Conservation (phyloP, 495 filamentous ascomycete genomes). For the Aspergillus wentii region DNA sequence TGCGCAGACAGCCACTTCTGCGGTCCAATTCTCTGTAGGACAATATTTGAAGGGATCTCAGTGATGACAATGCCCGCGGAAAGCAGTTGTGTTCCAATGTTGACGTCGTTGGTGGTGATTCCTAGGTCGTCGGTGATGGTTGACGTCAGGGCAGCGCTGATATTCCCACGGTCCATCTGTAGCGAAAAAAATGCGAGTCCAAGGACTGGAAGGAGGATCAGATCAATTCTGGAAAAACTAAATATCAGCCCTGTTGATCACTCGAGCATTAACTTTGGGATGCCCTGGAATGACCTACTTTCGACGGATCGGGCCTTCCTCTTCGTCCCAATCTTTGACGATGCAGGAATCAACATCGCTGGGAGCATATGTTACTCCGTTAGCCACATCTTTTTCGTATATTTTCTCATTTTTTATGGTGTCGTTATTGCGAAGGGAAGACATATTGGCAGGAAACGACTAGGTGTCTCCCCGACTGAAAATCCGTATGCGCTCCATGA, state of each 20-base stretch:
- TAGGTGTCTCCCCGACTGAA: no score
- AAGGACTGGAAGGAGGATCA: conserved; percentile 47
- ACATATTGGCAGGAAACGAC: no score
- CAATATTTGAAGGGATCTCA: conserved; percentile 54
- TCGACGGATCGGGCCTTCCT: conserved; percentile 21
- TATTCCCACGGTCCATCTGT: conserved; percentile 51
- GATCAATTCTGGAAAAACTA: conserved; percentile 42
- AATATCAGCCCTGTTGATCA: background rate
- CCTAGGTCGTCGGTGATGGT: conserved; percentile 48
- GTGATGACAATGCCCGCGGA: conserved; percentile 52
- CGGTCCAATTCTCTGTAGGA: conserved; percentile 52
- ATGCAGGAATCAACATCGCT: conserved; percentile 10
- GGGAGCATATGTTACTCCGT: background rate
- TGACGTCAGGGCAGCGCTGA: conserved; percentile 44
- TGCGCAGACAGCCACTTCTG: conserved; percentile 49
- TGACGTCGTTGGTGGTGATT: conserved; percentile 54
- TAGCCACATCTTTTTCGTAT: conserved; percentile 3
- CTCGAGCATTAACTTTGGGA: background rate
- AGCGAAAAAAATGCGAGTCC: conserved; percentile 55
- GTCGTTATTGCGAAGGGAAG: no score
- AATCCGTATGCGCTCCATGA: no score
- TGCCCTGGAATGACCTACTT: conserved; percentile 19
- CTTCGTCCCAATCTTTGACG: conserved; percentile 28
- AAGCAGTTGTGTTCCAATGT: conserved; percentile 51
- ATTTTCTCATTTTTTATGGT: no score